Base-by-base conservation (phyloP, 2,329 filamentous ascomycete species). In the Chalaropsis thielavioides region DNA sequence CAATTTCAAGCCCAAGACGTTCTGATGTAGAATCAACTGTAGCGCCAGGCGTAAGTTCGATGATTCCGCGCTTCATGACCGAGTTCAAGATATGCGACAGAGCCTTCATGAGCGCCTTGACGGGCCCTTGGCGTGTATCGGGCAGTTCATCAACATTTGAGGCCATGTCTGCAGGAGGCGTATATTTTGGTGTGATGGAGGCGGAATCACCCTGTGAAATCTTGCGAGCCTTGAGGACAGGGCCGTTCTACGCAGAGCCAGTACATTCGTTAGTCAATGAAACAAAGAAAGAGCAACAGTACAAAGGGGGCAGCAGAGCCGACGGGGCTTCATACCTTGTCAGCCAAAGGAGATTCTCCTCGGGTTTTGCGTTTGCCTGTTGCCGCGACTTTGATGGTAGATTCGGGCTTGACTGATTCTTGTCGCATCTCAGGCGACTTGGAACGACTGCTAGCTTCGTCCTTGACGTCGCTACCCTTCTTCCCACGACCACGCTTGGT, bases 1-100 rank as follows among this genome's bases (percentile, higher is more conserved):
- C 92, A 68, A 97, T 87, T 68, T 90, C 83, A 31, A 96, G 76
- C 15, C 88, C 89, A 58, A 92, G 81, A 24, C 81, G 81, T 71
- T 88, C 85, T 11, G 87, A 85, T 66, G 89, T 77, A 10, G 80
- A 80, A 61, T 87, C 84, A 15, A 82, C 78, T 0, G 83, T 84
- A 64, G 84, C 80, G 59, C 83, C 86, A 62, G 85, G 80, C 1
- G 85, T 81, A 19, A 91, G 76, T 31, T 78, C 76, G 69, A 86
- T 86, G 10, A 82, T 78, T 17, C 83, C 82, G 64, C 82, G 79
- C 73, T 90, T 89, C 68, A 86, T 81, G 41, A 88, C 83, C 43
- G 79, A 74, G n/a, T 80, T 79, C 66, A 95, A 80, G 66, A 87
- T 80, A 64, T 84, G 80, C 51, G 79, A 75, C 51, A 96, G 83